phyloP scores from a whole-genome alignment of 2,329 filamentous ascomycete species.

The Aphanocladium album region DNA sequence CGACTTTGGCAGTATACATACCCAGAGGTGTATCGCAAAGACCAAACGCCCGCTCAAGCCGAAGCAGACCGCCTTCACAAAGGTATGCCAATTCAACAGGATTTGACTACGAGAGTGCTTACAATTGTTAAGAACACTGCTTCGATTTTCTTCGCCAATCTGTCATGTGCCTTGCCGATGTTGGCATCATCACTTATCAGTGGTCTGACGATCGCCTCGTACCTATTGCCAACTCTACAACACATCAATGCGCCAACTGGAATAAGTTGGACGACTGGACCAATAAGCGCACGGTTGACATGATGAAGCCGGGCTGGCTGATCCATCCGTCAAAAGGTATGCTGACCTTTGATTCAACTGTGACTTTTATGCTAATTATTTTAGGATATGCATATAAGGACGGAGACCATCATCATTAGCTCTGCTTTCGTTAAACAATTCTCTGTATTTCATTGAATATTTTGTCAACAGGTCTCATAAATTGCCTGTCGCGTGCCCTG shows the following conservation, averaged over 20 bases:
- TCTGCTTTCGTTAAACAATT: neutral
- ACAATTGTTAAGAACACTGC: slow-evolving; percentile 1
- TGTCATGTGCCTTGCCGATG: slow-evolving; percentile 8
- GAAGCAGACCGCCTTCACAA: slow-evolving; percentile 10
- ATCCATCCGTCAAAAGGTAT: neutral
- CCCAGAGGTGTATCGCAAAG: slow-evolving; percentile 1
- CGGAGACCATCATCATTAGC: slow-evolving; percentile 4
- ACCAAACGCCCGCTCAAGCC: slow-evolving; percentile 1
- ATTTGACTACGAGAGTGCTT: neutral
- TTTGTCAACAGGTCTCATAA: no score
- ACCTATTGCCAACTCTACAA: slow-evolving; percentile 13
- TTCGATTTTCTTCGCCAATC: slow-evolving; percentile 12
- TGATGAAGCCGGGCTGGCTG: slow-evolving; percentile 12
- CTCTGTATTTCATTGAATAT: no score
- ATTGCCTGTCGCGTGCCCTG: no score
- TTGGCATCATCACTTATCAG: slow-evolving; percentile 13
- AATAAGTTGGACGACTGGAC: slow-evolving; percentile 13
- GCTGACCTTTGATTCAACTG: neutral
- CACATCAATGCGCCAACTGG: slow-evolving; percentile 15
- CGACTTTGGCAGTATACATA: slow-evolving; percentile 12
- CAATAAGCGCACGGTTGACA: slow-evolving; percentile 8
- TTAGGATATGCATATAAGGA: slow-evolving; percentile 8
- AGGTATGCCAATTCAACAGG: neutral
- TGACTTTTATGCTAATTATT: neutral
- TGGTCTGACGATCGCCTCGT: slow-evolving; percentile 9